Evolutionary conservation across 495 filamentous ascomycete genomes (phyloP).

Genomic region (Elaphomyces granulatus): DNA sequence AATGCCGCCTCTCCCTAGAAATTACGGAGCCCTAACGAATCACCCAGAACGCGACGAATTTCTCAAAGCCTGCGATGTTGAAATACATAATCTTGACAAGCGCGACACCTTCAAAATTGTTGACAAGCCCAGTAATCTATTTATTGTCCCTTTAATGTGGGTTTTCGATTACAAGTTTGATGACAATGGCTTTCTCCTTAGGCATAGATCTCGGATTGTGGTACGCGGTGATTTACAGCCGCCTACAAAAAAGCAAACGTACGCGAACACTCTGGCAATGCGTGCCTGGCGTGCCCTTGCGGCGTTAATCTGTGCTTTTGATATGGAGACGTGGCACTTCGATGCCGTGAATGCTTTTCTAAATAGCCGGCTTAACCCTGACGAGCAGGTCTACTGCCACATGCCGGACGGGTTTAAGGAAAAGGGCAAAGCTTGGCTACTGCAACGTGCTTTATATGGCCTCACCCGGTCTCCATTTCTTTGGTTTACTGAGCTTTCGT

Average conservation of each 20-base stretch:
- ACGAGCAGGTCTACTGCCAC: constrained; percentile 7
- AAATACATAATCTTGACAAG: too few relatives aligned
- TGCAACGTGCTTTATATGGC: constrained; percentile 12
- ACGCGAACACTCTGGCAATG: constrained; percentile 12
- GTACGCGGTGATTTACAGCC: constrained; percentile 17
- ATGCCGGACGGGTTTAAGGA: constrained; percentile 6
- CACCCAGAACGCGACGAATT: too few relatives aligned
- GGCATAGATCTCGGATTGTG: constrained; percentile 16
- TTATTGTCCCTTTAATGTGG: too few relatives aligned
- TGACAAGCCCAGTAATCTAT: too few relatives aligned
- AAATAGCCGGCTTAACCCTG: constrained; percentile 10
- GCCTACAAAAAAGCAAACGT: constrained; percentile 6
- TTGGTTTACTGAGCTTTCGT: constrained; percentile 11
- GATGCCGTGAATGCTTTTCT: constrained; percentile 18
- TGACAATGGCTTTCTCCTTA: constrained; percentile 10
- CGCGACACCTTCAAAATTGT: too few relatives aligned
- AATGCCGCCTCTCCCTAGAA: too few relatives aligned
- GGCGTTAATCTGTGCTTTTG: constrained; percentile 8
- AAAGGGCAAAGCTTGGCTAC: constrained; percentile 1
- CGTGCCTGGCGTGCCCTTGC: constrained; percentile 10
- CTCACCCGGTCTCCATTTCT: constrained; percentile 10
- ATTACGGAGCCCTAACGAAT: too few relatives aligned
- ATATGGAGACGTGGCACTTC: constrained; percentile 7
- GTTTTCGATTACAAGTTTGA: constrained; percentile 13
- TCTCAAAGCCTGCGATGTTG: too few relatives aligned